A percentile compares a stretch with the other conserved stretches of the same genome.
Conservation (phyloP, 495 filamentous ascomycete species). For the Penicillium nucicola region DNA sequence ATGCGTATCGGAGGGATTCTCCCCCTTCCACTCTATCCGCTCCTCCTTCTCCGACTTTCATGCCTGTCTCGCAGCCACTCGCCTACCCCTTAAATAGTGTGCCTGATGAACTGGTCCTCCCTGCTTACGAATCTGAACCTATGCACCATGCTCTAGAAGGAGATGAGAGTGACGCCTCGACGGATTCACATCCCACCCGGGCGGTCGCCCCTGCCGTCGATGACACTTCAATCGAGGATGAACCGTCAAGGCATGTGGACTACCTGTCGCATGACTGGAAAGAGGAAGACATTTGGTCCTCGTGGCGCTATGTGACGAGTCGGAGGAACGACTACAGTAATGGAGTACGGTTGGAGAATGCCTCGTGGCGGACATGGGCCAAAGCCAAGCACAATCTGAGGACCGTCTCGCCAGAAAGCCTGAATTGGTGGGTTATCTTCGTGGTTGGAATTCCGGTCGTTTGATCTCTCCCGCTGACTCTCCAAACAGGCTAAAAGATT, state of each 20-base stretch:
- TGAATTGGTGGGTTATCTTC: constrained; percentile 90
- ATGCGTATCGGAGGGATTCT: constrained; percentile 33
- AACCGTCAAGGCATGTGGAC: constrained; percentile 90
- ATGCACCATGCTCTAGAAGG: constrained; percentile 12
- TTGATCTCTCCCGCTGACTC: neutral
- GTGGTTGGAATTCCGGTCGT: constrained; percentile 15
- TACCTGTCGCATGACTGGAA: constrained; percentile 94
- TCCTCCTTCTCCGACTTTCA: constrained; percentile 39
- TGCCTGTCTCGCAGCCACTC: constrained; percentile 21
- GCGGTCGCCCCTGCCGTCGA: constrained; percentile 59
- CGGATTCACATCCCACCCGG: constrained; percentile 15
- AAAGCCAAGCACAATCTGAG: constrained; percentile 81
- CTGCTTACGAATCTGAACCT: constrained; percentile 6
- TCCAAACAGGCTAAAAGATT: constrained; percentile 83
- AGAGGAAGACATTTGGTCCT: constrained; percentile 97
- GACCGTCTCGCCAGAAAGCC: constrained; percentile 81
- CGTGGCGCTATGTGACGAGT: constrained; percentile 87
- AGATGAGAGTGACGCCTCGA: constrained; percentile 19
- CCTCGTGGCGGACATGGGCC: constrained; percentile 97
- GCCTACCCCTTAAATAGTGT: constrained; percentile 58
- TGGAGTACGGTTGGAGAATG: constrained; percentile 83
- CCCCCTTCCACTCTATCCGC: constrained; percentile 34
- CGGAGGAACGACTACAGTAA: constrained; percentile 77
- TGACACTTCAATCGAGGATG: constrained; percentile 71
- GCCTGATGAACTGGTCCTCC: constrained; percentile 55